Percentiles rank a stretch among this genome's conserved stretches.
phyloP scores from a whole-genome alignment of 2,329 filamentous ascomycete genomes.

The Bipolaris oryzae region DNA sequence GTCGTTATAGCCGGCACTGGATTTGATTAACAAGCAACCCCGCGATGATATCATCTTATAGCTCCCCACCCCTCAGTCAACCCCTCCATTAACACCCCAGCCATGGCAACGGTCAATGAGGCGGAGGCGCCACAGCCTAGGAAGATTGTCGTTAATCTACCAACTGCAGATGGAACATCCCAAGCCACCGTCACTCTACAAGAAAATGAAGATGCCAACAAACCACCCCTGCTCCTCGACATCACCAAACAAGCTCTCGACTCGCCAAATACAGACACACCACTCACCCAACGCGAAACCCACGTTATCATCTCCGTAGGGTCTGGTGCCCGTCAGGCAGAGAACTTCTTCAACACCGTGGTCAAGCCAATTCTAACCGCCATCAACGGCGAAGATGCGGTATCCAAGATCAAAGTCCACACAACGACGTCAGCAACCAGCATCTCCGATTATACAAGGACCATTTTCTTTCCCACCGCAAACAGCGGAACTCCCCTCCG shows the following conservation, averaged over 20 bases:
- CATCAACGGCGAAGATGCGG: conserved; percentile 41
- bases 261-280: background rate
- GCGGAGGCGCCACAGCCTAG: background rate
- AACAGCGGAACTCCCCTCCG: conserved; percentile 52
- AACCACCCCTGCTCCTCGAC: conserved; percentile 25
- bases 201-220: conserved; percentile 19
- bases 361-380: conserved; percentile 52
- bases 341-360: conserved; percentile 46
- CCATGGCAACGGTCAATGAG: background rate
- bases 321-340: conserved; percentile 53
- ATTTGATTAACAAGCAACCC: background rate
- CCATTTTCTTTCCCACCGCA: conserved; percentile 57
- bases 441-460: conserved; percentile 66
- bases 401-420: conserved; percentile 58
- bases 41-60: background rate
- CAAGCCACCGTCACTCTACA: conserved; percentile 15
- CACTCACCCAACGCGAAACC: conserved; percentile 30
- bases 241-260: conserved; percentile 28
- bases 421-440: conserved; percentile 68
- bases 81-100: background rate
- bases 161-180: conserved; percentile 11
- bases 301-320: conserved; percentile 55
- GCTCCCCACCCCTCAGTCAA: conserved; percentile 5
- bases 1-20: too few relatives aligned
- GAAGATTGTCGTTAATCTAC: conserved; percentile 15